A percentile compares a stretch with the other conserved stretches of the same genome.
phyloP scores from a whole-genome alignment of 148 eudicot genomes.

The Rhododendron vialii region DNA sequence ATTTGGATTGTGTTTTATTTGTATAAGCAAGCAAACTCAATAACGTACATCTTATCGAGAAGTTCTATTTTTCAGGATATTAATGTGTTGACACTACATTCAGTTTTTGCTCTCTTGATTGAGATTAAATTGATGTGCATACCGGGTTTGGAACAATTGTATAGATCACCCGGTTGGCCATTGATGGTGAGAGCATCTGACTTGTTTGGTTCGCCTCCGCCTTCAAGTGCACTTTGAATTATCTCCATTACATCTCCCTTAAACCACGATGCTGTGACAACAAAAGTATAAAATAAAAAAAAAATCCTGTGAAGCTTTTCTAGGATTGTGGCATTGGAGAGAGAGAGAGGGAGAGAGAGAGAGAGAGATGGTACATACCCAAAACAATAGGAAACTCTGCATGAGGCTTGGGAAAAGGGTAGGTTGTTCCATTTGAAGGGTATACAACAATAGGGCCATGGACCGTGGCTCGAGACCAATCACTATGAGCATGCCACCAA shows the following conservation, averaged over 20 bases:
- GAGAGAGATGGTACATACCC: neutral
- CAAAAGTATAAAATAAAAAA: no score
- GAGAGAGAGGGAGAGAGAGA: neutral
- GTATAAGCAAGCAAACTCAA: neutral
- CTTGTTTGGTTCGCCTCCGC: slow-evolving; percentile 15
- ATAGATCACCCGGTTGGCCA: slow-evolving; percentile 33
- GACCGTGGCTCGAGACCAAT: slow-evolving; percentile 2
- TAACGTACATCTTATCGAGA: no score
- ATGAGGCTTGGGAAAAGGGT: neutral
- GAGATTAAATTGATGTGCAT: neutral
- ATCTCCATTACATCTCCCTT: slow-evolving; percentile 28
- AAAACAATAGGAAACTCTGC: slow-evolving; percentile 6
- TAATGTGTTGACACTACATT: neutral
- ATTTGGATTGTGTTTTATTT: neutral
- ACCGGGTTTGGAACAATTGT: slow-evolving; percentile 23
- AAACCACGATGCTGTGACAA: slow-evolving; percentile 16
- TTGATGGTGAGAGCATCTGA: slow-evolving; percentile 31
- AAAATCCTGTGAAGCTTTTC: neutral
- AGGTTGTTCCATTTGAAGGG: neutral
- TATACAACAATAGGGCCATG: neutral
- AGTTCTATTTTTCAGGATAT: no score
- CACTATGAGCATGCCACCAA: slow-evolving; percentile 7
- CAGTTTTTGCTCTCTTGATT: neutral
- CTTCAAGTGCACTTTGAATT: neutral
- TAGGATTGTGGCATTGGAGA: neutral